Base-by-base conservation (phyloP, 495 filamentous ascomycete genomes). In the Trichoderma gamsii region DNA sequence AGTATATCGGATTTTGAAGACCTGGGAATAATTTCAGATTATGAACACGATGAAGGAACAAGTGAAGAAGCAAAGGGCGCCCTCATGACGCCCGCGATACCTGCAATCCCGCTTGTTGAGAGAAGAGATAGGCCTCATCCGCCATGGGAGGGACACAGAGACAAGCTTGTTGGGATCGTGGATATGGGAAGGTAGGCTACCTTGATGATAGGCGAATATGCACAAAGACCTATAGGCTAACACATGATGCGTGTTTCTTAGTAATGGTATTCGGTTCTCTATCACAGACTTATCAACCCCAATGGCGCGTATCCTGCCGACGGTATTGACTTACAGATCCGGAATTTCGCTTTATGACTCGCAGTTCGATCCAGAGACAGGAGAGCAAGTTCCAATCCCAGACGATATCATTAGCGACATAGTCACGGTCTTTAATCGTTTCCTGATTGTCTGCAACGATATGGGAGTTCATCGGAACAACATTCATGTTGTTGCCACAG, bases 231-330 rank as follows among this genome's bases (percentile, higher is more conserved):
- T 64, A 64, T 3, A 12, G 18, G 64, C 56, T 61, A 32, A 46
- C 35, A 12, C 0, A 25, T 23, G 12, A 6, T 3, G 41, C 27
- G 16, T 23, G 8, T 46, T 11, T 29, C 12, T 32, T 38, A 89
- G 87, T 74, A 90, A 90, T 77, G 87, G 87, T 56, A 89, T 90
- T 67, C 87, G 87, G 49, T 89, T 88, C 76, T 88, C 86, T 1
- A 86, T 90, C 41, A 85, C 87, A 3, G 80, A 85, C 66, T 76
- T 90, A 13, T 78, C 82, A 3, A 77, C 81, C 7, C 80, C 81
- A 12, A 85, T 80, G 0, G 76, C 84, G 15, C 84, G 87, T 41
- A 80, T 86, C 38, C 76, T 88, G 25, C 87, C 87, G 1, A 88
- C 84, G 1, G 70, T 88, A 66, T 84, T 84, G 70, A 79, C 81